Base-by-base conservation (phyloP, 331 rosid species). In the Spiraea crenata region DNA sequence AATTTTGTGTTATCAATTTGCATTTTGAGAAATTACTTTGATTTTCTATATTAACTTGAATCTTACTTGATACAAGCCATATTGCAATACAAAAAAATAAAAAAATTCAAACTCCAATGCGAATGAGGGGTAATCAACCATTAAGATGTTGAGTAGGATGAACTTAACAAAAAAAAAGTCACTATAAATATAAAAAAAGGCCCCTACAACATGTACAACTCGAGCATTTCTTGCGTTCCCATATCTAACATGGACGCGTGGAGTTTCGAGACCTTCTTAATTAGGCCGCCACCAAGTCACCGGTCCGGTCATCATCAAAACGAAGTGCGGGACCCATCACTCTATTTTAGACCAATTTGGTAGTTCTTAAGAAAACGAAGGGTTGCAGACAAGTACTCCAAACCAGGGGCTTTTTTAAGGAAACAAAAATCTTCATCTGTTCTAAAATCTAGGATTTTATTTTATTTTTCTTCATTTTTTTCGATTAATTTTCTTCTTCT, bases 401-500 rank as follows among this genome's bases (percentile, higher is more conserved):
- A 63, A 47, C 11, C 44, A 16, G 34, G 20, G 50, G 68, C 35
- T 3, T 10, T 72, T 65, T n/a, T 12, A 3, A 76, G 45, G 37
- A 52, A 70, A 25, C 10, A 12, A 15, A 42, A 19, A 4, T 40
- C 31, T 9, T 34, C 70, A 41, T 49, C 71, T 35, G 37, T 50
- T 54, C 49, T 48, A 7, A 20, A 56, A 63, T 72, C 81, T 77
- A 62, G 76, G 67, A 70, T 39, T 55, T 77, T 3, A 67, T 56
- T 70, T 63, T 16, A 46, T 69, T 70, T 25, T 44, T 38, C 31
- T 54, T 49, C 49, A 5, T 16, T 35, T 35, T 7, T 48, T 25
- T 25, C 31, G 31, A 25, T 25, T 25, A 25, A 25, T 25, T 25
- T 25, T 25, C 31, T 25, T 25, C 31, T 25, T 25, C 31, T 25